phyloP scores from a whole-genome alignment of 306 rosid genomes.

The Begonia peltatifolia region DNA sequence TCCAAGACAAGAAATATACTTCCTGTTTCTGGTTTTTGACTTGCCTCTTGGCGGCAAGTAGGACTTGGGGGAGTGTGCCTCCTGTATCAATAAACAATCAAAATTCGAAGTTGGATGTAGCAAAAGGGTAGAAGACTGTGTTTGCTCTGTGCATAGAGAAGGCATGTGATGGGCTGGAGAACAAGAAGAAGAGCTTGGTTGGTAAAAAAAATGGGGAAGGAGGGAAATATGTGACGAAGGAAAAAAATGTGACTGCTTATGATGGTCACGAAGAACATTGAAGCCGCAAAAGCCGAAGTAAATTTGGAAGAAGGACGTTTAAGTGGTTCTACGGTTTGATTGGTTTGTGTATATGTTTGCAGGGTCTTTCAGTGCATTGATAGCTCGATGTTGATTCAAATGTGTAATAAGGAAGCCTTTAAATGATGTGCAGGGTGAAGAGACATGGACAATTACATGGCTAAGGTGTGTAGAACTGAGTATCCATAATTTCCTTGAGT shows the following conservation, averaged over 20 bases:
- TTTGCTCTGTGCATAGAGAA: conserved; percentile 23
- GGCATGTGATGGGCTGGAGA: conserved; percentile 38
- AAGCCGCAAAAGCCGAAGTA: conserved; percentile 67
- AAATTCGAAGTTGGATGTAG: conserved; percentile 21
- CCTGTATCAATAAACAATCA: conserved; percentile 1
- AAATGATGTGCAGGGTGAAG: background rate
- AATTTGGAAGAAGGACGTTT: conserved; percentile 78
- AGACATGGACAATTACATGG: background rate
- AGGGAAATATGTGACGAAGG: conserved; percentile 19
- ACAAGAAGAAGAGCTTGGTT: conserved; percentile 61
- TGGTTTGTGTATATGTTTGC: conserved; percentile 74
- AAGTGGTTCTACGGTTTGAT: conserved; percentile 70
- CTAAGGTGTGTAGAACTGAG: background rate
- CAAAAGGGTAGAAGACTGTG: conserved; percentile 12
- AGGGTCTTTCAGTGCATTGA: conserved; percentile 79
- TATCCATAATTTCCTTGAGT: background rate
- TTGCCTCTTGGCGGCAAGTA: background rate
- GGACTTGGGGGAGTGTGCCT: conserved; percentile 6
- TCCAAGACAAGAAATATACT: too few species aligned
- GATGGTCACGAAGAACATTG: conserved; percentile 21
- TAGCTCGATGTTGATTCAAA: conserved; percentile 14
- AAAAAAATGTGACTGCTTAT: conserved; percentile 27
- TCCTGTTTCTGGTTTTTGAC: too few species aligned
- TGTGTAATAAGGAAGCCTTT: background rate
- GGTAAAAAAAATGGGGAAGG: conserved; percentile 25